These are phyloP conservation scores for Penicillium egyptiacum DNA, from an alignment of 495 filamentous ascomycete species.

Conservation along the genomic window DNA sequence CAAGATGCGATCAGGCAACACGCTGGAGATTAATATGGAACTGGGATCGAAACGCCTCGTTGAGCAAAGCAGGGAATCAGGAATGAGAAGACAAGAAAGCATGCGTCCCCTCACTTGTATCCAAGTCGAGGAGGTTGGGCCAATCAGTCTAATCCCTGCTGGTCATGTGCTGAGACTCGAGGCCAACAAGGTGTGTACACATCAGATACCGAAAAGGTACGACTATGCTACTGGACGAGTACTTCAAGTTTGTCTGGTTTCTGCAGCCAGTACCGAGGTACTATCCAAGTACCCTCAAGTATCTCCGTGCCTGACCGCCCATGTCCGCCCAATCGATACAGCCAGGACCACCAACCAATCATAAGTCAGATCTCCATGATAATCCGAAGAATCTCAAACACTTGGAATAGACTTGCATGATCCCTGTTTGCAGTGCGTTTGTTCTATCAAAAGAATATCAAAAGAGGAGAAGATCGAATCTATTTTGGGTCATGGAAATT, in stretches of 20 bases:
- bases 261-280: not conserved
- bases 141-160: slow-evolving; percentile 23
- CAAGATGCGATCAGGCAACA: slow-evolving; percentile 9
- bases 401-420: not conserved
- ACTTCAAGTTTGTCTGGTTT: not conserved
- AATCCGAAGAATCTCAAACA: slow-evolving; percentile 2
- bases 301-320: slow-evolving; percentile 13
- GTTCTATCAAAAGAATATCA: not conserved
- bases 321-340: slow-evolving; percentile 13
- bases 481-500: slow-evolving; percentile 33
- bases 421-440: slow-evolving; percentile 10
- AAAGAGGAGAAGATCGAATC: slow-evolving; percentile 27
- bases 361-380: not conserved
- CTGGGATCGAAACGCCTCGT: slow-evolving; percentile 20
- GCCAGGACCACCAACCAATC: not conserved
- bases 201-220: slow-evolving; percentile 3
- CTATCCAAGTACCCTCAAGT: not conserved
- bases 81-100: slow-evolving; percentile 13
- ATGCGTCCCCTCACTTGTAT: slow-evolving; percentile 26
- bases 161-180: slow-evolving; percentile 18
- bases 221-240: not conserved
- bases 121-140: slow-evolving; percentile 28
- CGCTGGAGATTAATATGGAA: slow-evolving; percentile 9
- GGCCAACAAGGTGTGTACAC: slow-evolving; percentile 7
- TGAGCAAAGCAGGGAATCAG: slow-evolving; percentile 21